Evolutionary conservation across 306 rosid genomes (phyloP).

Genomic region (Spatholobus suberectus): DNA sequence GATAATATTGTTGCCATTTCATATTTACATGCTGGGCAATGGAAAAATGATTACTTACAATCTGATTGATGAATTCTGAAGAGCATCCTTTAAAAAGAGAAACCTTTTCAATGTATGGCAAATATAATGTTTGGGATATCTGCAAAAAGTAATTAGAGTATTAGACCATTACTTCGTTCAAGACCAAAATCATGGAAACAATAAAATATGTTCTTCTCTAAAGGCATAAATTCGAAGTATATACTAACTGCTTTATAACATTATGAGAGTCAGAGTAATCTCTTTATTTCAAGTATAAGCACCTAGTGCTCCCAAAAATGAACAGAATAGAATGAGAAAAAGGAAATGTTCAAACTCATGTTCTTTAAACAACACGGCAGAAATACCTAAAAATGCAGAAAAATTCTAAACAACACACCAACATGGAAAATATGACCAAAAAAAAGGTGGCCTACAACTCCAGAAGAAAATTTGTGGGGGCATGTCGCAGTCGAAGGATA

Average conservation of each 20-base stretch:
- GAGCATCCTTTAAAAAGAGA: constrained; percentile 81
- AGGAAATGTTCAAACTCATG: not conserved
- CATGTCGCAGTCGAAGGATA: not conserved
- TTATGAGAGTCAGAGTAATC: not conserved
- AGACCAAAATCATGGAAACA: not conserved
- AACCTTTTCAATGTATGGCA: constrained; percentile 65
- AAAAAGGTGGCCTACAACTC: constrained; percentile 4
- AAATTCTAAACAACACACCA: not conserved
- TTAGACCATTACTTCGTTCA: not conserved
- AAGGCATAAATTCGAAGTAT: not conserved
- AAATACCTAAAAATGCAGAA: constrained; percentile 16
- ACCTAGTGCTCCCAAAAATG: not conserved
- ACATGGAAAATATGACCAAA: constrained; percentile 3
- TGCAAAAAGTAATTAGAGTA: constrained; percentile 45
- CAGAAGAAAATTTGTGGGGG: not conserved
- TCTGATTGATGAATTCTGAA: constrained; percentile 90
- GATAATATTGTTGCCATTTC: constrained; percentile 3
- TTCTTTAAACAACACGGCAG: not conserved
- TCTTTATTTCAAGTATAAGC: constrained; percentile 2
- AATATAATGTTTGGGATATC: constrained; percentile 86
- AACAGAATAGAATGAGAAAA: not conserved
- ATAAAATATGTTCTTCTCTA: not conserved
- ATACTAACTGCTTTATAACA: not conserved
- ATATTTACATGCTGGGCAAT: constrained; percentile 18
- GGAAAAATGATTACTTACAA: constrained; percentile 57